Conservation (phyloP, 2,329 filamentous ascomycete genomes). For the Curvularia sp. region DNA sequence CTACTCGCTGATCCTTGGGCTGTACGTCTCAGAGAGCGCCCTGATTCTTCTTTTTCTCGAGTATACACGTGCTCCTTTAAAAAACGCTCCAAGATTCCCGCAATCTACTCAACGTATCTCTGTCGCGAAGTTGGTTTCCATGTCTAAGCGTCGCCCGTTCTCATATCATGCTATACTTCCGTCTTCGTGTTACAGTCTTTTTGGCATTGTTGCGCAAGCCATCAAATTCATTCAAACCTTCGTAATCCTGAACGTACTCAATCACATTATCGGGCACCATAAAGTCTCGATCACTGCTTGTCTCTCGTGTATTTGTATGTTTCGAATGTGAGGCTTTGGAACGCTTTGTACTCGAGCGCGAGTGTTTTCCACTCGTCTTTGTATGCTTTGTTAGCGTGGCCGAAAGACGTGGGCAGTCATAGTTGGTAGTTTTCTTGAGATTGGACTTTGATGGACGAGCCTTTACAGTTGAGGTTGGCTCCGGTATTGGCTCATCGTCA, state of each 20-base stretch:
- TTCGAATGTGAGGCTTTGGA: background rate
- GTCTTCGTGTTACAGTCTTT: background rate
- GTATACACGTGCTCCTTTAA: background rate
- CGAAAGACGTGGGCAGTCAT: background rate
- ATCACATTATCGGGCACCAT: constrained; percentile 10
- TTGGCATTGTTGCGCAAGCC: background rate
- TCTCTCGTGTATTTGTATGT: constrained; percentile 5
- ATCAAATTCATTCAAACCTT: background rate
- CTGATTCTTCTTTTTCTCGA: background rate
- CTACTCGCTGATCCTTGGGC: background rate
- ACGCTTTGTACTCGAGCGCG: background rate
- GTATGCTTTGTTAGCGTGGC: background rate
- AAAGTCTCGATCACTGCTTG: constrained; percentile 12
- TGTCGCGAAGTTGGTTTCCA: background rate
- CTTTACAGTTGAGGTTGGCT: background rate
- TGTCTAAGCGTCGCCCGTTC: background rate
- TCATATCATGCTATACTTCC: background rate
- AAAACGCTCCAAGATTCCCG: background rate
- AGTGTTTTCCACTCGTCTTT: background rate
- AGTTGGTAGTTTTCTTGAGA: background rate
- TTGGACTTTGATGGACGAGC: background rate
- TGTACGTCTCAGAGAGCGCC: background rate
- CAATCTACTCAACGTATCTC: background rate
- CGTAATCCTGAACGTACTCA: background rate
- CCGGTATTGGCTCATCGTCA: constrained; percentile 9